Evolutionary conservation across 164 flowering plant genomes (phyloP).

Genomic region (Vitis vinifera): ASM3070453v1 NC_081819.1:12843001-12843500

Average conservation of each 20-base stretch:
- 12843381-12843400: too few species aligned
- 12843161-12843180: constrained; percentile 43
- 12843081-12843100: constrained; percentile 67
- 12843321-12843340: too few species aligned
- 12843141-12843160: constrained; percentile 65
- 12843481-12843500: too few species aligned
- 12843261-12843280: not conserved
- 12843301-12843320: too few species aligned
- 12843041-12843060: constrained; percentile 50
- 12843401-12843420: too few species aligned
- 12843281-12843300: too few species aligned
- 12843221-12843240: constrained; percentile 8
- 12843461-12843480: too few species aligned
- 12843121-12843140: constrained; percentile 65
- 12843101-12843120: constrained; percentile 61
- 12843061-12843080: constrained; percentile 45
- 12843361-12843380: constrained; percentile 10
- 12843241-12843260: not conserved
- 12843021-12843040: constrained; percentile 71
- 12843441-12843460: too few species aligned
- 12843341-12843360: not conserved
- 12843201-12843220: constrained; percentile 50
- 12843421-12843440: too few species aligned
- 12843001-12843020: constrained; percentile 69
- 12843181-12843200: constrained; percentile 51